These are phyloP conservation scores for Candida gigantensis DNA, from an alignment of 1,139 yeast genomes.

Conservation along the genomic window DNA sequence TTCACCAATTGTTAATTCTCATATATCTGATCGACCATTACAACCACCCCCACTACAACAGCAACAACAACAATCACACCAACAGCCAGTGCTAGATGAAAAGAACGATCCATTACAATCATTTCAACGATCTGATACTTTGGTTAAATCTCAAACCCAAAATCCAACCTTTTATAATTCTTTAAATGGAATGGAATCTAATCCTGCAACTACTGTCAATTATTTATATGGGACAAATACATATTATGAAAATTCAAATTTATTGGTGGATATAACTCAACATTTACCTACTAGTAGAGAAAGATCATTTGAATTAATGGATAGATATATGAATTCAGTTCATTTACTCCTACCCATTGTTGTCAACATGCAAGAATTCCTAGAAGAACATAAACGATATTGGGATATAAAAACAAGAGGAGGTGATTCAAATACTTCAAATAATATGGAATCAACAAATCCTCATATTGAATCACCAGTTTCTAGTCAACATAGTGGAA, in stretches of 20 bases:
- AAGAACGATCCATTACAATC: background rate
- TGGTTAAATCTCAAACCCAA: conserved; percentile 15
- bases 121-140: conserved; percentile 2
- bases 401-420: conserved; percentile 40
- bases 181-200: conserved; percentile 31
- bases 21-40: background rate
- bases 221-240: conserved; percentile 47
- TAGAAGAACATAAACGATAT: conserved; percentile 48
- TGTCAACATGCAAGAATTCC: conserved; percentile 43
- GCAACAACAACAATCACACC: conserved; percentile 10
- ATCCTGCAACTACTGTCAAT: conserved; percentile 42
- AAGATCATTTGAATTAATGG: conserved; percentile 51
- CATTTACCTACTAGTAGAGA: conserved; percentile 41
- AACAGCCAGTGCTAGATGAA: background rate
- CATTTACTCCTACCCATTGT: conserved; percentile 56
- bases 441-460: background rate
- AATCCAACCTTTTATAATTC: conserved; percentile 28
- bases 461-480: conserved; percentile 3
- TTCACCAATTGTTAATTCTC: conserved; percentile 3
- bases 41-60: conserved; percentile 5
- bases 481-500: background rate
- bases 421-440: background rate
- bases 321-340: conserved; percentile 51
- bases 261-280: conserved; percentile 35
- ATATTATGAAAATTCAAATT: conserved; percentile 39